Base-by-base conservation (phyloP, 2,329 filamentous ascomycete genomes). In the Fusarium ambrosium region DNA sequence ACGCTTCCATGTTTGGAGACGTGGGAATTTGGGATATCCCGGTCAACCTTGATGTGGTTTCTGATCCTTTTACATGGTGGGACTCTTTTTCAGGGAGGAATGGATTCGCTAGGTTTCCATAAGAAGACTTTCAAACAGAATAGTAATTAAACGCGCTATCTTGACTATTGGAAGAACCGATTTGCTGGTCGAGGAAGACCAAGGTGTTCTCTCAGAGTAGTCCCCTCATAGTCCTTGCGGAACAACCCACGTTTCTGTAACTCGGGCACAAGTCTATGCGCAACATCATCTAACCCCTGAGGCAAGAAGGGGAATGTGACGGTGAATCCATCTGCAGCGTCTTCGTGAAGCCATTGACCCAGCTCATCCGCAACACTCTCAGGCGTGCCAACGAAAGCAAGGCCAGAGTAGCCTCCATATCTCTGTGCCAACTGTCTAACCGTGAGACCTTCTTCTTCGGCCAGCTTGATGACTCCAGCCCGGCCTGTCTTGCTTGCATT, bases 131-230 rank as follows among this genome's bases (percentile, higher is more conserved):
- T 32, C 6, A n/a, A 32, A 14, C 16, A 20, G 1, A 6, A 32
- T 20, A 0, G 4, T 27, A 2, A 32, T 32, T 29, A 53, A 20
- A 9, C 18, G 8, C 6, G 3, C 27, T 32, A 32, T n/a, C 24
- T 32, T 53, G 8, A 7, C 45, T 53, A 53, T 10, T 51, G 24
- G 18, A 85, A 85, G 68, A 85, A 85, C 18, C 68, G 73, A 29
- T 85, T 85, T 56, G 76, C 79, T 1, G 87, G 88, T 24, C 87
- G 80, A 11, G 85, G 84, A 36, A 90, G 82, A 6, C 87, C 88
- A 45, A 90, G 81, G 78, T 90, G 88, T 43, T 90, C 88, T 45
- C 88, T 80, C 74, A 90, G 77, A 2, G 88, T 90, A 1, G 82
- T 84, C 2, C 88, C 88, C 58, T 86, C 81, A 72, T 90, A 90